A percentile compares a stretch with the other conserved stretches of the same genome.
These are phyloP conservation scores for Diaporthe sp. DNA, from an alignment of 2,329 filamentous ascomycete species.

Conservation along the genomic window DNA sequence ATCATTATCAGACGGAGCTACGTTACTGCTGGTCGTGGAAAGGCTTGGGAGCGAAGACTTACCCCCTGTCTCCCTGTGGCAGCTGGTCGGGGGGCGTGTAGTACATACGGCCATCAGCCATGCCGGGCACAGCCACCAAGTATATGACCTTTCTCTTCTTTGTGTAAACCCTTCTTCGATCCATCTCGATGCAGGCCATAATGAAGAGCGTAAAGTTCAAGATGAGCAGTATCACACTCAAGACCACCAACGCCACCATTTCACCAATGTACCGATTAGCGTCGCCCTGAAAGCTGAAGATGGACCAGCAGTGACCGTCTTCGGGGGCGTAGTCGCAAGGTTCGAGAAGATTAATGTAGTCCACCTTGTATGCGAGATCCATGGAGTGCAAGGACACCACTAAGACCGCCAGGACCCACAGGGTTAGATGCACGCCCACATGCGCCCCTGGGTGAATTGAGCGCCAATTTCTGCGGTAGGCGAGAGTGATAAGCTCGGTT, in stretches of 20 bases:
- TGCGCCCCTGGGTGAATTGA: constrained; percentile 59
- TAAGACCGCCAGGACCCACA: constrained; percentile 52
- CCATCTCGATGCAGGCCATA: constrained; percentile 39
- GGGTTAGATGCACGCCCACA: constrained; percentile 55
- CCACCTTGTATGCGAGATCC: constrained; percentile 44
- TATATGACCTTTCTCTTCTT: constrained; percentile 30
- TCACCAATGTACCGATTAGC: constrained; percentile 26
- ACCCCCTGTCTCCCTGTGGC: background rate
- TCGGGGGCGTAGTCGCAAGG: too few species aligned
- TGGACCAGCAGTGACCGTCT: constrained; percentile 37
- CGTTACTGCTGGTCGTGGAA: background rate
- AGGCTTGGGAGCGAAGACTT: background rate
- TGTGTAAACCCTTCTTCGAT: constrained; percentile 35
- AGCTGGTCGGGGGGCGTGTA: background rate
- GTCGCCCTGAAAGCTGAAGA: constrained; percentile 19
- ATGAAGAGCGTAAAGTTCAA: constrained; percentile 39
- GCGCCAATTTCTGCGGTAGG: constrained; percentile 46
- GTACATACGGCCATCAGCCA: constrained; percentile 25
- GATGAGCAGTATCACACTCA: constrained; percentile 37
- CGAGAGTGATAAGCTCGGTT: constrained; percentile 53
- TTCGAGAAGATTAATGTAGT: too few species aligned
- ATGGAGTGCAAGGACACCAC: constrained; percentile 56
- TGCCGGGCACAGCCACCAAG: constrained; percentile 2
- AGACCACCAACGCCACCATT: constrained; percentile 41
- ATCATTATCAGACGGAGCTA: background rate